Base-by-base conservation (phyloP, 2,329 filamentous ascomycete genomes). In the Fusarium xylarioides region DNA sequence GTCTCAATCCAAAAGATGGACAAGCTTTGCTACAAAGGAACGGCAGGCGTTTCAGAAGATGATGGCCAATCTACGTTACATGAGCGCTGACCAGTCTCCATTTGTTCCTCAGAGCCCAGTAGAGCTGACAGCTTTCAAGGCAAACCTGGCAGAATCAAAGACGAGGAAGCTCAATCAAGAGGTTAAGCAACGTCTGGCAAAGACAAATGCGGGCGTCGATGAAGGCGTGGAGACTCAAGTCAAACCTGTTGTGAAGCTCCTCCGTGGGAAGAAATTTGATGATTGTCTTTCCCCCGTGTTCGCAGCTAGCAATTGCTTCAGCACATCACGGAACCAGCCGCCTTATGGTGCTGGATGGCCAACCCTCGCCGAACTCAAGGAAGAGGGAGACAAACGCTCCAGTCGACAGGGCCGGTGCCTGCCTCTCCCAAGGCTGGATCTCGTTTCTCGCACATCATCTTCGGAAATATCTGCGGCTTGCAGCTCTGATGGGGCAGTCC, bases 1-100 rank as follows among this genome's bases (percentile, higher is more conserved):
- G 82, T 79, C 82, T 19, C 80, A 83, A 40, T 83, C 82, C 53
- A 82, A 79, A 70, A 78, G 79, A 58, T 85, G 83, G 83, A 74
- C 79, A n/a, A 84, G 81, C 68, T 66, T 76, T 15, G 77, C 79
- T 43, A 79, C 79, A 26, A 78, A 77, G 46, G 80, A 82, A 54
- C 78, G 79, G n/a, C 76, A 71, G 35, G 76, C 68, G 9, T 84
- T 82, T 62, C 74, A 80, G n/a, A 83, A 78, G 68, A 77, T 82
- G 75, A 74, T 77, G 73, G 71, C 77, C n/a, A 81, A 81, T 49
- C 66, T 85, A 55, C 78, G 76, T 26, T 79, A 81, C 53, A 80
- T 83, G 56, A 76, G 80, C n/a, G 79, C 80, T 5, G 77, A 79
- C 50, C 79, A 79, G 18, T 84, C 83, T 1, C 82, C 83, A 2